These are phyloP conservation scores for Tolypocladium amazonense DNA, from an alignment of 2,329 filamentous ascomycete species.

Conservation along the genomic window DNA sequence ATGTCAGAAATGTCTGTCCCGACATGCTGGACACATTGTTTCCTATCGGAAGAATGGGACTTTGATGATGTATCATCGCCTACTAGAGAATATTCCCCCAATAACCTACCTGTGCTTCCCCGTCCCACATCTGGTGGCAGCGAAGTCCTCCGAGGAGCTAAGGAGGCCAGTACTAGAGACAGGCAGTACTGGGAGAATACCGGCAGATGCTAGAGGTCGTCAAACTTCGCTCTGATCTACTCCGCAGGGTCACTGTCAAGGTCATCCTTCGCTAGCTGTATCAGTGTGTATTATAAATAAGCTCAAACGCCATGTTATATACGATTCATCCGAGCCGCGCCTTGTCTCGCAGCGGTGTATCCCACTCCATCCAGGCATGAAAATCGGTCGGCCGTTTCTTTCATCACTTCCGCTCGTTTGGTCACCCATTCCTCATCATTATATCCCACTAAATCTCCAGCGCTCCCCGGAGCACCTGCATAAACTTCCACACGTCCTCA, in stretches of 20 bases:
- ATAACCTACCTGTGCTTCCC: no score
- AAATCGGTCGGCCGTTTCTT: background rate
- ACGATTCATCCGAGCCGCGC: background rate
- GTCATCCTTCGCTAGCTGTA: background rate
- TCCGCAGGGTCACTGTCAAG: background rate
- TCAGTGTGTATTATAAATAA: background rate
- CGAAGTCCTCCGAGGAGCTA: no score
- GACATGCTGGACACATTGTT: no score
- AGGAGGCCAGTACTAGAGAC: no score
- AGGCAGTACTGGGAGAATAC: no score
- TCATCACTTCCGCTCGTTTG: background rate
- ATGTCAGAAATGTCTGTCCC: no score
- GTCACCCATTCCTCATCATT: background rate
- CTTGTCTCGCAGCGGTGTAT: background rate
- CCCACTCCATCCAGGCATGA: background rate
- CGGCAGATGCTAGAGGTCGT: no score
- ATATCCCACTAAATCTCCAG: conserved; percentile 11
- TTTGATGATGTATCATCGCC: no score
- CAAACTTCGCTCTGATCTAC: background rate
- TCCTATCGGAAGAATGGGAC: no score
- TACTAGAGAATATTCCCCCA: no score
- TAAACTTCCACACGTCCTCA: conserved; percentile 51
- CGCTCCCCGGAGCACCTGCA: conserved; percentile 27
- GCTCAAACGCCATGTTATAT: background rate
- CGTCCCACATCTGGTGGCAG: no score